phyloP scores from a whole-genome alignment of 768 basidiomycete genomes.

The Lactifluus hygrophoroides region DNA sequence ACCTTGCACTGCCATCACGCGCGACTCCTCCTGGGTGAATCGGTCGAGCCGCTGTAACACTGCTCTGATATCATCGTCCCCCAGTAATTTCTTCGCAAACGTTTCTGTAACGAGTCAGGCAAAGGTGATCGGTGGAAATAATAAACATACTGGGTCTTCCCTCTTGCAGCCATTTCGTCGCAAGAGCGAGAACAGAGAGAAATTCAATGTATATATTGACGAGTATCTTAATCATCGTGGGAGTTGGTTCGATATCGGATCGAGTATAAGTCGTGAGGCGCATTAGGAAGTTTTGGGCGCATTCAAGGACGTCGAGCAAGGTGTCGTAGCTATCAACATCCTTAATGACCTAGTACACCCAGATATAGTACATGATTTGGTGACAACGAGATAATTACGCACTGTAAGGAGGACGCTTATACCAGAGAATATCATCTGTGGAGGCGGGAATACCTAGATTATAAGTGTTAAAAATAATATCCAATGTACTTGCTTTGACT shows the following conservation, averaged over 20 bases:
- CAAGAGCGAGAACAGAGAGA: not conserved
- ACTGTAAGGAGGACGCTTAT: not conserved
- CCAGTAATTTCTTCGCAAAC: too few species aligned
- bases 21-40: too few species aligned
- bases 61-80: too few species aligned
- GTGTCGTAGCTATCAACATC: not conserved
- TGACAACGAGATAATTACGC: not conserved
- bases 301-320: not conserved
- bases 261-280: not conserved
- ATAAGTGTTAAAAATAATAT: not conserved
- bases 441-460: not conserved
- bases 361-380: not conserved
- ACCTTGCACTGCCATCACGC: too few species aligned
- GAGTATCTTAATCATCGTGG: not conserved
- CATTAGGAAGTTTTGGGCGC: not conserved
- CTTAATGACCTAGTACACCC: not conserved
- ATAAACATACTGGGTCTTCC: not conserved
- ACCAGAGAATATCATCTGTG: not conserved
- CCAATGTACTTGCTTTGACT: not conserved
- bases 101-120: too few species aligned
- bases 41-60: too few species aligned
- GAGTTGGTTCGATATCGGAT: not conserved
- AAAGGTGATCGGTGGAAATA: too few species aligned
- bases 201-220: not conserved
- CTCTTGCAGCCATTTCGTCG: not conserved